Percentiles rank a stretch among this genome's conserved stretches.
Evolutionary conservation across 805 yeast genomes (phyloP).

Genomic region (Wickerhamiella musiphila): DNA sequence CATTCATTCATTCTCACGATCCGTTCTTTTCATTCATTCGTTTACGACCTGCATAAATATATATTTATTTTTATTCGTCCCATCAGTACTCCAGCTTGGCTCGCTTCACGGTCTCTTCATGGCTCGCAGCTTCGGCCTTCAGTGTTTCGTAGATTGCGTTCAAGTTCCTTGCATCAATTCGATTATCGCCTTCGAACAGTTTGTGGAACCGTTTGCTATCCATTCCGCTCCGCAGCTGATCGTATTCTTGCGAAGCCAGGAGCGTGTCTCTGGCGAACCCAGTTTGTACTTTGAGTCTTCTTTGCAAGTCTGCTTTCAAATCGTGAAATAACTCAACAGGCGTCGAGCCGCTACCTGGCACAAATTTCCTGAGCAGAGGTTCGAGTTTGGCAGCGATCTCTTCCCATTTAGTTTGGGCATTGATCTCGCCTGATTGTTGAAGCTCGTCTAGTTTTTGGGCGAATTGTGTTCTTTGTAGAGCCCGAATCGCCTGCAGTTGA

Average conservation of each 20-base stretch:
- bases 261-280: background rate
- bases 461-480: background rate
- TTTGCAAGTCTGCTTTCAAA: background rate
- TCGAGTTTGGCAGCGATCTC: background rate
- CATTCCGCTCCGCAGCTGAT: too few relatives aligned
- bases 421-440: background rate
- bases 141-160: too few relatives aligned
- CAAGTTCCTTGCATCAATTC: too few relatives aligned
- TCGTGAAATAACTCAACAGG: conserved; percentile 5
- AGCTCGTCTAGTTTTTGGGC: conserved; percentile 1
- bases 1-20: background rate
- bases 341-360: conserved; percentile 4
- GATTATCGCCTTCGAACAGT: too few relatives aligned
- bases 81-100: background rate
- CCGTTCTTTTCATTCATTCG: background rate
- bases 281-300: background rate
- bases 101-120: background rate
- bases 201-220: too few relatives aligned
- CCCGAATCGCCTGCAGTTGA: too few relatives aligned
- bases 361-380: background rate
- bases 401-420: conserved; percentile 1
- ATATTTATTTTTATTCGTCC: background rate
- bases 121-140: too few relatives aligned
- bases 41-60: background rate
- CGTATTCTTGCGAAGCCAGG: too few relatives aligned